Evolutionary conservation across 1,139 yeast genomes (phyloP), one percentile per base, ranked within the genome.

Genomic region (Yamadazyma triangularis): DNA sequence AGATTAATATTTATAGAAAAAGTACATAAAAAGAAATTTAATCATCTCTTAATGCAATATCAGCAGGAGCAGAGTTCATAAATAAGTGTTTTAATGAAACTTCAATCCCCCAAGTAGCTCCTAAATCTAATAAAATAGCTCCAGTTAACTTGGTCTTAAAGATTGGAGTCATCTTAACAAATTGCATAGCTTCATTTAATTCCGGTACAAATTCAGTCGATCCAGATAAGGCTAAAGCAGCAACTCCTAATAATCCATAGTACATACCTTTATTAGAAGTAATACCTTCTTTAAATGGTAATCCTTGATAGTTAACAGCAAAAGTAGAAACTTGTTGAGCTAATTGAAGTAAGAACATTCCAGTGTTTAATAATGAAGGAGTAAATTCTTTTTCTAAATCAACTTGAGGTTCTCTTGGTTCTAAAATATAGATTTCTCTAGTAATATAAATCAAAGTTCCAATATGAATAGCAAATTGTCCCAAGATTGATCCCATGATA

Each of bases 241-340:
- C 85, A 47, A 91, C 97, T 44, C 96, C 96, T 28, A 91, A 56
- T 39, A 91, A 71, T 18, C 99, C 98, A 51, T 86, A 91, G 64
- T 83, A 91, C 98, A 91, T 91, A 42, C 97, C 97, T 64, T 81
- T 86, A 65, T 91, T 91, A 58, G 82, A 95, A 36, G 71, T 70
- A 48, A 91, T 83, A 39, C 88, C 79, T 63, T 93, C 96, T 56
- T 95, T 82, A 68, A 93, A 93, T 32, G 99, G 99, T 45, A 84
- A 79, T 30, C 99, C 99, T 65, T 87, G 96, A 60, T 91, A 91
- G 64, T 91, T 91, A 38, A 93, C 96, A 11, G 96, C 96, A 67
- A 91, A 91, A 0, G 99, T 91, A 9, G 96, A 86, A 28, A 93
- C 95, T 62, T 91, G 96, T 65, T 91, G 97, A 13, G 95, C 94